Base-by-base conservation (phyloP, 441 rosid species). In the Arabidopsis hybrid region DNA sequence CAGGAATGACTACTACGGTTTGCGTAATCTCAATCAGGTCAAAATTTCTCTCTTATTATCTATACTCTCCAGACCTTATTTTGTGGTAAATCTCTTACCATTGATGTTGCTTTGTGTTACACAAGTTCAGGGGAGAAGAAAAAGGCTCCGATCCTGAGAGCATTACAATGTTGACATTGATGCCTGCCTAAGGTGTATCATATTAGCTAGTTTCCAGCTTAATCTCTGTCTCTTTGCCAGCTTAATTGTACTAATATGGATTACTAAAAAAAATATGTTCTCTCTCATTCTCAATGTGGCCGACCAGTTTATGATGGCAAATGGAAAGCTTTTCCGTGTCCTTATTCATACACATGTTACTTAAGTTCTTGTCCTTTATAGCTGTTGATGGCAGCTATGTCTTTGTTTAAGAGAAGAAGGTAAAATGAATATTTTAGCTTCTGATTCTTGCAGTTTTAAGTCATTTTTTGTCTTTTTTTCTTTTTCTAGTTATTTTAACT, bases 151-250 rank as follows among this genome's bases (percentile, higher is more conserved):
- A n/a, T 60, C 86, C 85, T 47, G 85, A 83, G 81, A 57, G 88
- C n/a, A 87, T 21, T 87, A 80, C 79, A 86, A 87, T 79, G 92
- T 85, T 64, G 95, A 89, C 75, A 89, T n/a, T 87, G 95, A 74
- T n/a, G n/a, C n/a, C n/a, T 89, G 66, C 95, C 95, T 11, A 87
- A 89, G 89, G n/a, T n/a, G 92, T 86, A 69, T 62, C 1, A 0
- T 39, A 1, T 38, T 17, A 6, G 34, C 17, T 60, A 6, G 3
- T 59, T 58, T 14, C 8, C 42, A 4, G 2, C 34, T 32, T 9
- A 29, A 58, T 18, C 8, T n/a, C n/a, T n/a, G 5, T 38, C 32
- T 59, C 16, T 60, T 39, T 40, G 18, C 11, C 29, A 35, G 32
- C 10, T 26, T 26, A 0, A 1, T 17, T 40, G 13, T 39, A n/a